phyloP scores from a whole-genome alignment of 768 basidiomycete genomes.

The Boletus rubescentipes region DNA sequence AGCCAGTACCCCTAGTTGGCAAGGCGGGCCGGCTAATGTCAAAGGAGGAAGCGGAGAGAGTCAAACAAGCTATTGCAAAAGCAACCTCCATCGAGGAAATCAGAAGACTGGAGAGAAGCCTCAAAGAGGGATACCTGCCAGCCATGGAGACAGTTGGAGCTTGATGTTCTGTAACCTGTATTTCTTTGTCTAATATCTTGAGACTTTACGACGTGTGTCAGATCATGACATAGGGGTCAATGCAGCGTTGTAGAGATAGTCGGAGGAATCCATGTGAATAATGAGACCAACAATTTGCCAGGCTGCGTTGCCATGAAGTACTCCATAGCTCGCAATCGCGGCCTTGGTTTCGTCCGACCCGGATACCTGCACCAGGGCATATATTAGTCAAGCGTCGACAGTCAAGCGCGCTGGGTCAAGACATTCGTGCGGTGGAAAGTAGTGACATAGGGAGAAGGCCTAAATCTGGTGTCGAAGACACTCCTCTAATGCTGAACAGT shows the following conservation, averaged over 20 bases:
- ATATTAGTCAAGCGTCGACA: conserved; percentile 66
- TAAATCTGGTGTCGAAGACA: conserved; percentile 74
- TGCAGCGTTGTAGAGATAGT: background rate
- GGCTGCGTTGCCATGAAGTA: conserved; percentile 66
- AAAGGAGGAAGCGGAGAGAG: conserved; percentile 85
- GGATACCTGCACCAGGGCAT: conserved; percentile 17
- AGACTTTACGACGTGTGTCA: background rate
- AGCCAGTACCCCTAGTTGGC: conserved; percentile 48
- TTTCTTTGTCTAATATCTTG: conserved; percentile 28
- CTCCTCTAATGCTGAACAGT: conserved; percentile 25
- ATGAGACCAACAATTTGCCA: conserved; percentile 60
- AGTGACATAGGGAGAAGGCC: conserved; percentile 75
- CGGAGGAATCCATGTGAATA: conserved; percentile 42
- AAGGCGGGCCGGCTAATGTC: conserved; percentile 89
- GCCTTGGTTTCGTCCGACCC: too few species aligned
- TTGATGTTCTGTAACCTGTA: conserved; percentile 43
- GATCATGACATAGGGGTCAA: background rate
- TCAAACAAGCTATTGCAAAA: conserved; percentile 83
- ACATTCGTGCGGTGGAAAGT: conserved; percentile 69
- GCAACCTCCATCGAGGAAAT: conserved; percentile 93
- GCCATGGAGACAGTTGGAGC: conserved; percentile 76
- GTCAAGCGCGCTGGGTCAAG: conserved; percentile 41
- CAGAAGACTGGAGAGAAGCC: conserved; percentile 73
- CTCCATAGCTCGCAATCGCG: conserved; percentile 63
- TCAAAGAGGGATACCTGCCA: conserved; percentile 84